Percentiles rank a stretch among this genome's conserved stretches.
Evolutionary conservation across 768 basidiomycete genomes (phyloP).

Genomic region (Cystobasidium ongulense): DNA sequence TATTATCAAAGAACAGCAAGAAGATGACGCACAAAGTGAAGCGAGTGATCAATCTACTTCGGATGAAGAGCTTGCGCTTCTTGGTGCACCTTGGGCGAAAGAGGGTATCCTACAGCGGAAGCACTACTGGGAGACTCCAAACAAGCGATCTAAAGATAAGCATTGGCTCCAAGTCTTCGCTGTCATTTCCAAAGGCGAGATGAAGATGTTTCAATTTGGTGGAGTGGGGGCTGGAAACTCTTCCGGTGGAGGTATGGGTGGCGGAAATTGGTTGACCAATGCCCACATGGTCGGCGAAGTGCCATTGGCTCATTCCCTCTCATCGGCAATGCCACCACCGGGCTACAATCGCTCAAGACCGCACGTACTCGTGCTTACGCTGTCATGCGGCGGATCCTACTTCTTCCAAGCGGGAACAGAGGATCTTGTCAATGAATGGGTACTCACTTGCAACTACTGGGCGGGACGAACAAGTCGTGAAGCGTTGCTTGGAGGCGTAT

Average conservation of each 20-base stretch:
- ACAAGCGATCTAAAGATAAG: constrained; percentile 78
- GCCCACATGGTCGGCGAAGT: constrained; percentile 76
- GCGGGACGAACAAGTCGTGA: constrained; percentile 90
- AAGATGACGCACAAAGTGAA: constrained; percentile 65
- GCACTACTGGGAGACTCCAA: constrained; percentile 79
- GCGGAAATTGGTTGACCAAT: constrained; percentile 97
- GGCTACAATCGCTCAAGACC: constrained; percentile 86
- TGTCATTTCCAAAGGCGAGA: constrained; percentile 86
- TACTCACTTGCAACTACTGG: constrained; percentile 99
- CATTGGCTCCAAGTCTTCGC: constrained; percentile 91
- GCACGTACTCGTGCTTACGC: constrained; percentile 86
- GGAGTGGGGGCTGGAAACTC: constrained; percentile 45
- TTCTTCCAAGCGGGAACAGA: constrained; percentile 99
- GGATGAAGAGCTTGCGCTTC: constrained; percentile 77
- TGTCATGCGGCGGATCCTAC: constrained; percentile 80
- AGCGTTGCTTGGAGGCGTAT: constrained; percentile 88
- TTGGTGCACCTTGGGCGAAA: constrained; percentile 98
- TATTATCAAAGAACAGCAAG: constrained; percentile 88
- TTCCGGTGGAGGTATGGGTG: constrained; percentile 59
- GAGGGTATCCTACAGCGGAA: constrained; percentile 93
- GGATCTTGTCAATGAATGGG: constrained; percentile 98
- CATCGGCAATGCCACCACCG: constrained; percentile 77
- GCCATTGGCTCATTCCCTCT: constrained; percentile 74
- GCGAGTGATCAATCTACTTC: constrained; percentile 57
- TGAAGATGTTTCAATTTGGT: constrained; percentile 94